These are phyloP conservation scores for Batkoa obscura DNA, from an alignment of 371 early-diverging fungal genomes.

Conservation along the genomic window DNA sequence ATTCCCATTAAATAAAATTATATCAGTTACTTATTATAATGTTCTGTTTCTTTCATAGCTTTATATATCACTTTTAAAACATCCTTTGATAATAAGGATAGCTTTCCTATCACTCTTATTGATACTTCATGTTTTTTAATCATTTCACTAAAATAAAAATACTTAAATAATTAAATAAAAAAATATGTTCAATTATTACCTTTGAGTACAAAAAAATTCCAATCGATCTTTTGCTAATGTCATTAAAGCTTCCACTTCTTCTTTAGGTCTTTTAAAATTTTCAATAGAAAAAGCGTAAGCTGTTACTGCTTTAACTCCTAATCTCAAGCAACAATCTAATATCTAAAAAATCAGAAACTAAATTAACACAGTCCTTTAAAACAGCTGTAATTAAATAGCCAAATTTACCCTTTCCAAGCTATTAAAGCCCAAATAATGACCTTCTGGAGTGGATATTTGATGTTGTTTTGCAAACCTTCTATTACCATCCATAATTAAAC, in stretches of 20 bases:
- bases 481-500: constrained; percentile 98
- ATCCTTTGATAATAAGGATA: constrained; percentile 40
- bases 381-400: too few species aligned
- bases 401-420: constrained; percentile 39
- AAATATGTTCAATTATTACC: constrained; percentile 18
- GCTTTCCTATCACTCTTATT: constrained; percentile 68
- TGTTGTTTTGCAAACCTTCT: constrained; percentile 67
- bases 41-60: constrained; percentile 42
- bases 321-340: constrained; percentile 64
- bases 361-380: too few species aligned
- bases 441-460: constrained; percentile 30
- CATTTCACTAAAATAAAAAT: constrained; percentile 29
- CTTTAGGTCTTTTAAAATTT: constrained; percentile 82
- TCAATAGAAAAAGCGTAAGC: constrained; percentile 96
- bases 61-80: constrained; percentile 36
- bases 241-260: constrained; percentile 87
- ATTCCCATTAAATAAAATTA: background rate
- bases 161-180: too few species aligned
- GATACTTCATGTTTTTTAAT: constrained; percentile 50
- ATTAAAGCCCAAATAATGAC: constrained; percentile 71
- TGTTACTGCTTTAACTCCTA: constrained; percentile 80
- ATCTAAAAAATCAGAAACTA: constrained; percentile 22
- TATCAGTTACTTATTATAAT: constrained; percentile 32
- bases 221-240: constrained; percentile 58
- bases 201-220: constrained; percentile 41